Conservation (phyloP, 1,284 basidiomycete species). For the Tremellales sp. region DNA sequence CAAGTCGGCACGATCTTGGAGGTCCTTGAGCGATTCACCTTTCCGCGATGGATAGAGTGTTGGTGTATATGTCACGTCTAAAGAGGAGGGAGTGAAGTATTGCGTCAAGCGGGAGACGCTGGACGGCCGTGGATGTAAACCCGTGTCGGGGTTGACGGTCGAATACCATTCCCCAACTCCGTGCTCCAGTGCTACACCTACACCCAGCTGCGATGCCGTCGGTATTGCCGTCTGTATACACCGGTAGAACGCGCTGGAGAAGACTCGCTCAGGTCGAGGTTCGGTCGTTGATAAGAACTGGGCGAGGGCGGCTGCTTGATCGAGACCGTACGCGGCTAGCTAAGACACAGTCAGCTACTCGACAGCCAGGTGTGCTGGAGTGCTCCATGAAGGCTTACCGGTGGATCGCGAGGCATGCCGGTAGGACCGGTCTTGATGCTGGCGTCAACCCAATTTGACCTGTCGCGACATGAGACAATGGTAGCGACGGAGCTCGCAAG, state of each 20-base stretch:
- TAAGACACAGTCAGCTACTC: constrained; percentile 6
- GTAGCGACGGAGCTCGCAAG: background rate
- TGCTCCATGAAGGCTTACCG: constrained; percentile 18
- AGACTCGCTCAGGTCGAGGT: constrained; percentile 40
- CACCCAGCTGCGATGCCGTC: constrained; percentile 35
- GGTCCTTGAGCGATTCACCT: constrained; percentile 49
- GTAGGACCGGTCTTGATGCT: constrained; percentile 47
- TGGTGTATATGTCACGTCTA: constrained; percentile 41
- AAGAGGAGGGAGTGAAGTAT: constrained; percentile 29
- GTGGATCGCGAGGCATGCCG: constrained; percentile 51
- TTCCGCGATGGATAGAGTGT: constrained; percentile 48
- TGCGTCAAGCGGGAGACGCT: constrained; percentile 21
- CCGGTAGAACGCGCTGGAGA: constrained; percentile 50
- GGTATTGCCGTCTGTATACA: constrained; percentile 53
- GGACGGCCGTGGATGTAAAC: constrained; percentile 44
- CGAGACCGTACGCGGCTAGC: constrained; percentile 51
- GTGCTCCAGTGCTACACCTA: constrained; percentile 46
- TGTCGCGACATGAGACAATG: constrained; percentile 4
- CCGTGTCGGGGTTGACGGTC: constrained; percentile 26
- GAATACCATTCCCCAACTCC: constrained; percentile 52
- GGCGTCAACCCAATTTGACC: constrained; percentile 44
- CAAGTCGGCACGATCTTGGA: constrained; percentile 44
- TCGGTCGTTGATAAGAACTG: constrained; percentile 30
- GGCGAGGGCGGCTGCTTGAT: constrained; percentile 38
- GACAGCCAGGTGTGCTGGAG: background rate